These are phyloP conservation scores for Bimuria novae-zelandiae DNA, from an alignment of 2,329 filamentous ascomycete species.

Conservation along the genomic window DNA sequence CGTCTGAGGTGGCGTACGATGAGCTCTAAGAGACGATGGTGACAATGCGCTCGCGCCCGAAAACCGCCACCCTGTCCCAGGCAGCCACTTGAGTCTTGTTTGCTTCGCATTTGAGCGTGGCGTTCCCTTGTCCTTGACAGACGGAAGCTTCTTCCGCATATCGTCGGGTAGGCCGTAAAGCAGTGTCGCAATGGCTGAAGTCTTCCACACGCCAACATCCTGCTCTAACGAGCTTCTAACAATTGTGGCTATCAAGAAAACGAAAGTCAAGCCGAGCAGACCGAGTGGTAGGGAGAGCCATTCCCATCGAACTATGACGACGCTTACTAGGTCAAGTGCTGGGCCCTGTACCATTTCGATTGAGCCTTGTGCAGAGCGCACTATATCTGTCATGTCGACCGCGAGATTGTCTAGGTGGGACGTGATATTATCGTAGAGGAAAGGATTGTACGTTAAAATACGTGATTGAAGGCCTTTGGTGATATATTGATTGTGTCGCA, in stretches of 20 bases:
- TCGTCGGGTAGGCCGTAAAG: slow-evolving; percentile 19
- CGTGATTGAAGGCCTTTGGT: background rate
- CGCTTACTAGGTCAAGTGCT: slow-evolving; percentile 17
- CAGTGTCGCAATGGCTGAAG: slow-evolving; percentile 17
- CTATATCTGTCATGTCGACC: background rate
- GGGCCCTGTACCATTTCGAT: slow-evolving; percentile 14
- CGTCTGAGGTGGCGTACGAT: background rate
- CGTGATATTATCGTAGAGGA: slow-evolving; percentile 7
- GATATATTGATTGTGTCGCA: background rate
- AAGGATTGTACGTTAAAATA: background rate
- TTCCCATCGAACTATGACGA: slow-evolving; percentile 29
- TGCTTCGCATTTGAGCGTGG: slow-evolving; percentile 17
- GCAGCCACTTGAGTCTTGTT: slow-evolving; percentile 12
- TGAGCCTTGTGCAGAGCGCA: slow-evolving; percentile 6
- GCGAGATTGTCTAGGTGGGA: slow-evolving; percentile 4
- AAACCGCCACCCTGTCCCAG: slow-evolving; percentile 13
- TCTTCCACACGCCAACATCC: slow-evolving; percentile 29
- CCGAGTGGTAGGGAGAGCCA: slow-evolving; percentile 29
- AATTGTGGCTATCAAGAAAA: slow-evolving; percentile 27
- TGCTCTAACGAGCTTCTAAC: slow-evolving; percentile 15
- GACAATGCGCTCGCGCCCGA: slow-evolving; percentile 12
- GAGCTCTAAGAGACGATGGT: slow-evolving; percentile 10
- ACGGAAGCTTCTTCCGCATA: slow-evolving; percentile 13
- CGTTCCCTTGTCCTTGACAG: slow-evolving; percentile 3
- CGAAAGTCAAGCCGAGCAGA: slow-evolving; percentile 18